Conservation (phyloP, 2,329 filamentous ascomycete genomes). For the Lecanicillium sp. region DNA sequence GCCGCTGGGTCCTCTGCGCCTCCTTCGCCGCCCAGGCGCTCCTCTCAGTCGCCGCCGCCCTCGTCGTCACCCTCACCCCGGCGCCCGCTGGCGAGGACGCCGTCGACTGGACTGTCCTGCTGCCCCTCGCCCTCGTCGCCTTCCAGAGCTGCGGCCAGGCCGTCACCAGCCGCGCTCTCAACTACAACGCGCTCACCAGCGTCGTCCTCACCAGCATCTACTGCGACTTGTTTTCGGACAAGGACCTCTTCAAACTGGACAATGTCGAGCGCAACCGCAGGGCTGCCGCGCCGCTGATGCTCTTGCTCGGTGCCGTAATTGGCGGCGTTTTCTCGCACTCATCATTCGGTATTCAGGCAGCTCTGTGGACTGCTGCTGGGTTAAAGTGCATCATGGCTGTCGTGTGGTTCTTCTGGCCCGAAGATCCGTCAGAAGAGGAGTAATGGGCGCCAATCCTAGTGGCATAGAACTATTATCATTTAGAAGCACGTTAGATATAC, state of each 20-base stretch:
- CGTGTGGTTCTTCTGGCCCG: constrained; percentile 57
- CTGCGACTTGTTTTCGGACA: constrained; percentile 70
- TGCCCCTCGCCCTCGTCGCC: constrained; percentile 63
- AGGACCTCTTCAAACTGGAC: constrained; percentile 36
- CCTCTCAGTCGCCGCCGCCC: constrained; percentile 46
- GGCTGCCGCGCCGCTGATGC: constrained; percentile 41
- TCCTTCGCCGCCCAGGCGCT: constrained; percentile 50
- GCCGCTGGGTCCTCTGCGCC: constrained; percentile 57
- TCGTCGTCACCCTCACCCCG: constrained; percentile 45
- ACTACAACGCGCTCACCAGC: constrained; percentile 65
- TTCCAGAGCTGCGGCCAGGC: constrained; percentile 77
- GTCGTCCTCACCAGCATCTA: constrained; percentile 78
- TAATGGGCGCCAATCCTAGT: neutral
- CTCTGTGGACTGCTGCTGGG: constrained; percentile 53
- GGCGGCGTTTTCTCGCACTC: constrained; percentile 47
- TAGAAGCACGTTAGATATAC: neutral
- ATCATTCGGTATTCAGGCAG: constrained; percentile 42
- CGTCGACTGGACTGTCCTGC: constrained; percentile 52
- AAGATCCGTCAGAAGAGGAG: constrained; percentile 32
- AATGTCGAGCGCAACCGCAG: constrained; percentile 48
- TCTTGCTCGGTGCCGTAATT: constrained; percentile 43
- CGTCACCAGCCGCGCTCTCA: constrained; percentile 63
- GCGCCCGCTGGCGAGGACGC: constrained; percentile 34
- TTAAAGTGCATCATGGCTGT: constrained; percentile 52
- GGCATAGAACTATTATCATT: neutral